phyloP scores from a whole-genome alignment of 1,139 yeast genomes.

The Dujonia santamariae region DNA sequence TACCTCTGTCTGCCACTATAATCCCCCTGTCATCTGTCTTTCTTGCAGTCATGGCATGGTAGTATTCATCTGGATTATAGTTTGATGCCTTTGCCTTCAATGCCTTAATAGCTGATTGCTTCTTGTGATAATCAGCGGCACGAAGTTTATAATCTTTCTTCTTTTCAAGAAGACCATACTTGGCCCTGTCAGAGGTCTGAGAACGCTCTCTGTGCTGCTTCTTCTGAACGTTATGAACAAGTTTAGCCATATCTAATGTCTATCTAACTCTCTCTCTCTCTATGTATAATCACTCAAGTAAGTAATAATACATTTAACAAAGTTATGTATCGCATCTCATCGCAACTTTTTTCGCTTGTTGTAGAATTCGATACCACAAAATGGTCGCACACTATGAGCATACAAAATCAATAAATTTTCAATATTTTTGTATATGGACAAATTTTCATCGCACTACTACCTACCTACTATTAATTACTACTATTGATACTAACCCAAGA shows the following conservation, averaged over 20 bases:
- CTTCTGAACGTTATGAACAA: slow-evolving; percentile 88
- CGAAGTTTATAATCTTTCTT: slow-evolving; percentile 90
- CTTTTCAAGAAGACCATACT: slow-evolving; percentile 85
- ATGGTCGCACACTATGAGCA: too few species aligned
- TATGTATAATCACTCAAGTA: too few species aligned
- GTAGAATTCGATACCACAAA: too few species aligned
- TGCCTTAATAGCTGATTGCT: slow-evolving; percentile 79
- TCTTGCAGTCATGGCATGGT: slow-evolving; percentile 81
- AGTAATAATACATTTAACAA: too few species aligned
- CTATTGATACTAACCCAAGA: too few species aligned
- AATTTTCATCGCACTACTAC: too few species aligned
- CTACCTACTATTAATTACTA: too few species aligned
- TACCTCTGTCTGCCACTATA: slow-evolving; percentile 63
- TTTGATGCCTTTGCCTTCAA: slow-evolving; percentile 68
- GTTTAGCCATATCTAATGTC: slow-evolving; percentile 79
- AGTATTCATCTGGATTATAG: slow-evolving; percentile 94
- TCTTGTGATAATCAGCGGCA: slow-evolving; percentile 84
- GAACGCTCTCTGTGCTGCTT: slow-evolving; percentile 94
- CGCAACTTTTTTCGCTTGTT: too few species aligned
- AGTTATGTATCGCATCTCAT: too few species aligned
- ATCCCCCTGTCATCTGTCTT: slow-evolving; percentile 70
- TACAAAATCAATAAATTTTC: too few species aligned
- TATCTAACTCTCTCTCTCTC: too few species aligned
- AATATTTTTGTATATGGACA: too few species aligned
- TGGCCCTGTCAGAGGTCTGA: slow-evolving; percentile 71